Conservation (phyloP, 768 basidiomycete species). For the Leccinum barrowsii region DNA sequence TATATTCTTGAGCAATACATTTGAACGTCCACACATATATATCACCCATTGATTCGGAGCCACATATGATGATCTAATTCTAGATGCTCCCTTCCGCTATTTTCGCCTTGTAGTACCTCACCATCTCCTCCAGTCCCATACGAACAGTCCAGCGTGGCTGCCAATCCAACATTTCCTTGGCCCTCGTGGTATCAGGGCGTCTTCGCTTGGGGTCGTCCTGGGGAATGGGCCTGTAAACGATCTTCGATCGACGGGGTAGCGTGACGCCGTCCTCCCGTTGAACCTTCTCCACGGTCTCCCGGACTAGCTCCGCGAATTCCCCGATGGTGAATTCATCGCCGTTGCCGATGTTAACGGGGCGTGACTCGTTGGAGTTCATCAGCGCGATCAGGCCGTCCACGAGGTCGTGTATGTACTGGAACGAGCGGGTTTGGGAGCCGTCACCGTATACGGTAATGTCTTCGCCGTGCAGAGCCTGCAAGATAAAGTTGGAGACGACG, state of each 20-base stretch:
- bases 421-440: constrained; percentile 89
- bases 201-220: constrained; percentile 94
- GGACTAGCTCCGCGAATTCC: constrained; percentile 89
- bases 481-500: constrained; percentile 98
- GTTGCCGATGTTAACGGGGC: constrained; percentile 96
- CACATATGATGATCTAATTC: constrained; percentile 1
- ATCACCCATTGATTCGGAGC: background rate
- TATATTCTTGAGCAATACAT: background rate
- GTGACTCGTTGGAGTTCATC: constrained; percentile 93
- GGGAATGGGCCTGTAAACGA: constrained; percentile 79
- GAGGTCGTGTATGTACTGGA: constrained; percentile 98
- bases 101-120: constrained; percentile 87
- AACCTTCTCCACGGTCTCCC: constrained; percentile 90
- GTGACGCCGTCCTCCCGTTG: constrained; percentile 75
- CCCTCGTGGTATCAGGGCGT: constrained; percentile 88
- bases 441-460: constrained; percentile 98
- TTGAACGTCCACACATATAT: background rate
- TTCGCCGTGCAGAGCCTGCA: constrained; percentile 93
- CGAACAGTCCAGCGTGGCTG: constrained; percentile 90
- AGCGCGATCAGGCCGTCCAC: constrained; percentile 88
- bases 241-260: constrained; percentile 50
- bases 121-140: constrained; percentile 95
- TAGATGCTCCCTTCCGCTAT: constrained; percentile 81
- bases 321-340: constrained; percentile 94
- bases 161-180: constrained; percentile 82